Evolutionary conservation across 2,329 filamentous ascomycete species (phyloP).

Genomic region (Phoma sp.): DNA sequence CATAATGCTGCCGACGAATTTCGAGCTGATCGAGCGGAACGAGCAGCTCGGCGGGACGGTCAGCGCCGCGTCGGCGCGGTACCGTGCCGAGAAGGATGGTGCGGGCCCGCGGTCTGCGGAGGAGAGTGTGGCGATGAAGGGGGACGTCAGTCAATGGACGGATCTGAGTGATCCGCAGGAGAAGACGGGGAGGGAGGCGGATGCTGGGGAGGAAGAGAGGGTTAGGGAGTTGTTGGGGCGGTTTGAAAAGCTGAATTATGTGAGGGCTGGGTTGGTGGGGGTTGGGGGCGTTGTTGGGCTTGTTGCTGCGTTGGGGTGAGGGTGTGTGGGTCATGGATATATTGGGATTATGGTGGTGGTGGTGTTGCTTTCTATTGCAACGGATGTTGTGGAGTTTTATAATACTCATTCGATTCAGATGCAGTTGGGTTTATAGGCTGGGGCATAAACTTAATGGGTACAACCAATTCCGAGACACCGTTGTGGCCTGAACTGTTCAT

Average conservation of each 20-base stretch:
- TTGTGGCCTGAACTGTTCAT: too few relatives aligned
- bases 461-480: too few relatives aligned
- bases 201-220: conserved; percentile 24
- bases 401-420: too few relatives aligned
- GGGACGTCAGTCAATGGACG: conserved; percentile 35
- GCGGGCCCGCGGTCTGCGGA: conserved; percentile 22
- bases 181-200: conserved; percentile 21
- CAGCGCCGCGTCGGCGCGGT: conserved; percentile 15
- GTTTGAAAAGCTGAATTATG: conserved; percentile 32
- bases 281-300: conserved; percentile 33
- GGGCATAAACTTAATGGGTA: too few relatives aligned
- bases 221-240: conserved; percentile 24
- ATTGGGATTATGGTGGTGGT: too few relatives aligned
- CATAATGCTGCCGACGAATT: conserved; percentile 31
- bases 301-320: conserved; percentile 19
- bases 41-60: conserved; percentile 26
- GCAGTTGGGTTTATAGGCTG: too few relatives aligned
- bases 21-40: conserved; percentile 32
- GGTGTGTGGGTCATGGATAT: too few relatives aligned
- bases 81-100: background rate
- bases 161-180: conserved; percentile 35
- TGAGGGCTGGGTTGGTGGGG: conserved; percentile 32
- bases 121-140: conserved; percentile 26
- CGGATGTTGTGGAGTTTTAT: too few relatives aligned
- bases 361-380: too few relatives aligned